Conservation (phyloP, 306 rosid genomes). For the Malus fusca region DNA sequence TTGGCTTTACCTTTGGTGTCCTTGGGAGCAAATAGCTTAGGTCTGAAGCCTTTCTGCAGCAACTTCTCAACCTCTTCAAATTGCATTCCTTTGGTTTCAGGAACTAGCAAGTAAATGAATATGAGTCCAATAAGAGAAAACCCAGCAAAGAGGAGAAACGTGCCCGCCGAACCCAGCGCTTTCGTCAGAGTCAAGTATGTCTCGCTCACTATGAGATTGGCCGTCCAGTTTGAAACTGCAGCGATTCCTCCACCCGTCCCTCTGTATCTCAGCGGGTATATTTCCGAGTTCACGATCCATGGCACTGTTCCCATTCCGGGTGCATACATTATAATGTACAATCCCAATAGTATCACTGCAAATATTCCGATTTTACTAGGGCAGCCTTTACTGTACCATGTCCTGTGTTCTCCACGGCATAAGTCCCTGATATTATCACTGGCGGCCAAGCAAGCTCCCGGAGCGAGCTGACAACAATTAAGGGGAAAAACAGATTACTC, state of each 20-base stretch:
- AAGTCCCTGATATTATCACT: conserved; percentile 16
- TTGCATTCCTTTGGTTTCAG: conserved; percentile 60
- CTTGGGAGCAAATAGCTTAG: conserved; percentile 11
- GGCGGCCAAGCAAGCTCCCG: conserved; percentile 62
- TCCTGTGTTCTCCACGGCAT: conserved; percentile 31
- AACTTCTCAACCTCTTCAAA: conserved; percentile 59
- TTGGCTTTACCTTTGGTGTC: conserved; percentile 2
- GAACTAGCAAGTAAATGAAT: conserved; percentile 41
- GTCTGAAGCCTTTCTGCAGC: conserved; percentile 35
- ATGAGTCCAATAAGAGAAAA: conserved; percentile 46
- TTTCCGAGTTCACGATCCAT: conserved; percentile 74
- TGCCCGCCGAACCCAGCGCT: conserved; percentile 45
- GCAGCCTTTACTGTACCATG: conserved; percentile 66
- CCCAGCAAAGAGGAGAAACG: conserved; percentile 65
- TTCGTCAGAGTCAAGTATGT: conserved; percentile 54
- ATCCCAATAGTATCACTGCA: conserved; percentile 48
- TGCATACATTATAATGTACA: conserved; percentile 56
- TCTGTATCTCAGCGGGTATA: conserved; percentile 64
- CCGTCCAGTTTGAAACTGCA: conserved; percentile 67
- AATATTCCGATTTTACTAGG: conserved; percentile 66
- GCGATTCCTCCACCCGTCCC: conserved; percentile 81
- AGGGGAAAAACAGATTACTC: background rate
- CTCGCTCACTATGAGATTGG: conserved; percentile 59
- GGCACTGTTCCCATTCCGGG: conserved; percentile 83
- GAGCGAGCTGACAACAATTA: conserved; percentile 31